Evolutionary conservation across 352 stramenopile species (phyloP).

Genomic region (Globisporangium echinulatum): DNA sequence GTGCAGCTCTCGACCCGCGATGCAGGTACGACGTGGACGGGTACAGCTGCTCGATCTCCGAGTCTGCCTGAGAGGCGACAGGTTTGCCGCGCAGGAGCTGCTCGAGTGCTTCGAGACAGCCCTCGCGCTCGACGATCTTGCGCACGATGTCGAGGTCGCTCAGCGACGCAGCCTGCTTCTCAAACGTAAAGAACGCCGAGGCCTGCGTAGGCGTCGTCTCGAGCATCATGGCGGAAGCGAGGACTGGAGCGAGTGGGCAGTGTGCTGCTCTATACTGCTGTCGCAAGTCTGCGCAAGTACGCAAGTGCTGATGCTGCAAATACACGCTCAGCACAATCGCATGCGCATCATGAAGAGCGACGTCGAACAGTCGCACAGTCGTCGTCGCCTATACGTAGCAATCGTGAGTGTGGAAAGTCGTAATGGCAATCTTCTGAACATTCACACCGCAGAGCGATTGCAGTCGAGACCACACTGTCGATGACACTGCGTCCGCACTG

Average conservation of each 20-base stretch:
- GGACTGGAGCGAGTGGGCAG: background rate
- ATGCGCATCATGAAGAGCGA: too few relatives aligned
- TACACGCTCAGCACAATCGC: too few relatives aligned
- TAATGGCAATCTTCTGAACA: too few relatives aligned
- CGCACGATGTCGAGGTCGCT: slow-evolving; percentile 60
- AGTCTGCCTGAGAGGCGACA: background rate
- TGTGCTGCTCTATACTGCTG: too few relatives aligned
- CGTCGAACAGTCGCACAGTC: too few relatives aligned
- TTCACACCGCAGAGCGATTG: too few relatives aligned
- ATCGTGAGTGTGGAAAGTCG: too few relatives aligned
- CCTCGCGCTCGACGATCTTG: slow-evolving; percentile 77
- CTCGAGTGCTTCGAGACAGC: slow-evolving; percentile 65
- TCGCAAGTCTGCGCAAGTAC: too few relatives aligned
- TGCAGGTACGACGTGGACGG: slow-evolving; percentile 16
- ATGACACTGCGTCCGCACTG: too few relatives aligned
- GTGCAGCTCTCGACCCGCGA: background rate
- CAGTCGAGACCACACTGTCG: too few relatives aligned
- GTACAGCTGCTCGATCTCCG: slow-evolving; percentile 14
- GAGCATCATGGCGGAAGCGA: slow-evolving; percentile 9
- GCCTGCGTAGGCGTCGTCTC: background rate
- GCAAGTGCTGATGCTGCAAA: too few relatives aligned
- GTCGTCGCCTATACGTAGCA: too few relatives aligned
- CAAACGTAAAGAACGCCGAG: slow-evolving; percentile 26
- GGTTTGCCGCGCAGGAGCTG: slow-evolving; percentile 29
- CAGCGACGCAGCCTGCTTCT: slow-evolving; percentile 29